Evolutionary conservation across 441 rosid species (phyloP).

Genomic region (Biscutella laevigata): DNA sequence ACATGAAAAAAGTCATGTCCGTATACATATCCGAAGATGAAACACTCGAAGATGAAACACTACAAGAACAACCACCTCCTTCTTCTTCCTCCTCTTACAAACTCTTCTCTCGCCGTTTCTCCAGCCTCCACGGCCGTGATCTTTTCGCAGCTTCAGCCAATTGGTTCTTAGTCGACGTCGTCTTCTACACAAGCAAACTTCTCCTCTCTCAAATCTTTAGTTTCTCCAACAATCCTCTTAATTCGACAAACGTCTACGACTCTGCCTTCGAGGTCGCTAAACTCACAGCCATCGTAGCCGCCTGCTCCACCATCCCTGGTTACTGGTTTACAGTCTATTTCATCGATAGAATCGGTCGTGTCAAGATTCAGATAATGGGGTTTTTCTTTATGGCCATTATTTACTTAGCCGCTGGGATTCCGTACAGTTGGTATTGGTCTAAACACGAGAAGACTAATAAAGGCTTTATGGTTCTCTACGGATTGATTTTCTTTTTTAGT

Average conservation of each 20-base stretch:
- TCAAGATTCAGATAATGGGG: conserved; percentile 51
- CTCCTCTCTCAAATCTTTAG: conserved; percentile 44
- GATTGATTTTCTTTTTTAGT: conserved; percentile 51
- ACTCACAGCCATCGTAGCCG: conserved; percentile 41
- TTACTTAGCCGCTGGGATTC: conserved; percentile 44
- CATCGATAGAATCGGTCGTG: conserved; percentile 56
- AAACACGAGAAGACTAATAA: neutral
- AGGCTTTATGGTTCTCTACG: conserved; percentile 43
- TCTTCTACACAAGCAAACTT: conserved; percentile 49
- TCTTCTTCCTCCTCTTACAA: conserved; percentile 27
- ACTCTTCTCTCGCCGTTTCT: conserved; percentile 45
- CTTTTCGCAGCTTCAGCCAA: conserved; percentile 45
- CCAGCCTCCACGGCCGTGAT: conserved; percentile 50
- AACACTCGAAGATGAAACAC: conserved; percentile 8
- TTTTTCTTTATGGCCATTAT: conserved; percentile 51
- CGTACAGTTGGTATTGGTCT: conserved; percentile 34
- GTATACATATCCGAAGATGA: conserved; percentile 37
- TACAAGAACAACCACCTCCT: conserved; percentile 20
- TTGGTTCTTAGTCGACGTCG: conserved; percentile 63
- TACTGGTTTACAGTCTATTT: conserved; percentile 49
- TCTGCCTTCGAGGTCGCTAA: conserved; percentile 34
- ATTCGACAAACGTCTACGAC: conserved; percentile 23
- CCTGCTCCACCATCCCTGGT: conserved; percentile 56
- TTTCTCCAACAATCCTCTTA: neutral
- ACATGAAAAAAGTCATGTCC: conserved; percentile 49